A percentile compares a stretch with the other conserved stretches of the same genome.
These are phyloP conservation scores for Cystobasidium slooffiae DNA, from an alignment of 1,284 basidiomycete species.

Conservation along the genomic window DNA sequence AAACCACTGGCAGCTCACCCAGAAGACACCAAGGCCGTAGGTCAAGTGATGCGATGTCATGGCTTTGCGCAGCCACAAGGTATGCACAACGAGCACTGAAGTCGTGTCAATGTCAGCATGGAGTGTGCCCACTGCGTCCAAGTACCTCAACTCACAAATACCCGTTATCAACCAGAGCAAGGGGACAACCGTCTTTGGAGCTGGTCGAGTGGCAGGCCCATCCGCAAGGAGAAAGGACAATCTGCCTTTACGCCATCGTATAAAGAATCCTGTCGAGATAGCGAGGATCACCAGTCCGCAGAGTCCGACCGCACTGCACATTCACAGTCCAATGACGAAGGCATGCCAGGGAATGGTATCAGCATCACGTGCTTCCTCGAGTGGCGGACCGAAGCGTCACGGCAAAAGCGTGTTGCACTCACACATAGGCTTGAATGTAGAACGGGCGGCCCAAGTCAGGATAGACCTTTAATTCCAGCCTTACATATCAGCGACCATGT, in stretches of 20 bases:
- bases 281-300: neutral
- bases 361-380: too few relatives aligned
- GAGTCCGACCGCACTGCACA: neutral
- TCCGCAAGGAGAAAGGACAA: neutral
- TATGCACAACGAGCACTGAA: neutral
- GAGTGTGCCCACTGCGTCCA: neutral
- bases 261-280: neutral
- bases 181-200: neutral
- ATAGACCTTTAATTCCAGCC: neutral
- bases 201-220: neutral
- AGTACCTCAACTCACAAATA: neutral
- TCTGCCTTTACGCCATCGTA: slow-evolving; percentile 4
- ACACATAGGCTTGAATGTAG: slow-evolving; percentile 9
- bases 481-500: too few relatives aligned
- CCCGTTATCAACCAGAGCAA: slow-evolving; percentile 2
- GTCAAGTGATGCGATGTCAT: neutral
- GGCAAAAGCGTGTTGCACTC: neutral
- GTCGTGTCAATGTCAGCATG: neutral
- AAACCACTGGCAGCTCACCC: neutral
- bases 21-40: neutral
- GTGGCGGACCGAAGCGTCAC: neutral
- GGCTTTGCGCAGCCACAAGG: slow-evolving; percentile 9
- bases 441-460: neutral
- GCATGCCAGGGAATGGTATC: too few relatives aligned
- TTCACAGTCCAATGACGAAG: too few relatives aligned